Conservation (phyloP, 2,329 filamentous ascomycete genomes). For the Fusarium palustre region DNA sequence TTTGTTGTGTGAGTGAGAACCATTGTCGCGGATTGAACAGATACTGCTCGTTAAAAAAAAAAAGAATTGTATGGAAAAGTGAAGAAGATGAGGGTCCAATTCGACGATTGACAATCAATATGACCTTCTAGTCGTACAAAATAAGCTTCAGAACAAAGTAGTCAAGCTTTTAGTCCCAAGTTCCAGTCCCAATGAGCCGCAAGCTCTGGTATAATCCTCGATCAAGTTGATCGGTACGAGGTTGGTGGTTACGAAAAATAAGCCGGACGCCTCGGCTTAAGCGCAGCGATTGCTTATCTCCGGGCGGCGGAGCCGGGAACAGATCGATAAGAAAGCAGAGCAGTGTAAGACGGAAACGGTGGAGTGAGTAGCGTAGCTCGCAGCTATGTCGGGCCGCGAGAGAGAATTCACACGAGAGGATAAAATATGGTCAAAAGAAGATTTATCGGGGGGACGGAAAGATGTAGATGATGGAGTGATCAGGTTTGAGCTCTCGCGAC, state of each 20-base stretch:
- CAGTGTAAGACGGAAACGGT: constrained; percentile 7
- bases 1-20: constrained; percentile 73
- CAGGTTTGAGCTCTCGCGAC: constrained; percentile 43
- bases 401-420: constrained; percentile 22
- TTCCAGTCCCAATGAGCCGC: constrained; percentile 30
- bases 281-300: constrained; percentile 39
- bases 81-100: constrained; percentile 32
- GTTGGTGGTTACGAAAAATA: constrained; percentile 44
- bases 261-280: constrained; percentile 45
- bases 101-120: constrained; percentile 5
- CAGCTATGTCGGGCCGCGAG: constrained; percentile 47
- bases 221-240: constrained; percentile 30
- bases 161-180: constrained; percentile 4
- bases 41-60: constrained; percentile 27
- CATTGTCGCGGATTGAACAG: constrained; percentile 58
- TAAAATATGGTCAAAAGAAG: constrained; percentile 1
- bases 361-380: constrained; percentile 27
- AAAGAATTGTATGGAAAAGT: constrained; percentile 15
- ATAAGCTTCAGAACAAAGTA: constrained; percentile 2
- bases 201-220: constrained; percentile 30
- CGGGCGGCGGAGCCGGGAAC: constrained; percentile 28
- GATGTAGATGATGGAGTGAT: constrained; percentile 27
- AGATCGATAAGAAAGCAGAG: constrained; percentile 17
- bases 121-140: constrained; percentile 9
- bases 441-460: constrained; percentile 1